These are phyloP conservation scores for Wilcoxina mikolae DNA, from an alignment of 495 filamentous ascomycete genomes.

Conservation along the genomic window DNA sequence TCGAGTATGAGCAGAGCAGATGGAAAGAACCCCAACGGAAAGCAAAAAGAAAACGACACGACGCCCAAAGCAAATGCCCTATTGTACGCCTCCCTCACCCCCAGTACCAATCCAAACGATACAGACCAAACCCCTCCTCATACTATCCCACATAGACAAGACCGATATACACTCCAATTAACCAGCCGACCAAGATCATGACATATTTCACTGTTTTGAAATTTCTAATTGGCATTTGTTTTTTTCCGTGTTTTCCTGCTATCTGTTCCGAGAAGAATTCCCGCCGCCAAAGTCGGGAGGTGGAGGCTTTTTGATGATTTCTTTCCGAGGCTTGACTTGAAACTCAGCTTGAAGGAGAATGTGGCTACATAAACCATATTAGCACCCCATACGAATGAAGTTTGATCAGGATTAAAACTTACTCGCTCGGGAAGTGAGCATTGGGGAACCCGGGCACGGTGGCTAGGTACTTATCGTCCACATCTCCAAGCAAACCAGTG, in stretches of 20 bases:
- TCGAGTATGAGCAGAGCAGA: neutral
- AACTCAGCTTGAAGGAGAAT: slow-evolving; percentile 87
- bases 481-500: slow-evolving; percentile 71
- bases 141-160: neutral
- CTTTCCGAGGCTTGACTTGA: slow-evolving; percentile 70
- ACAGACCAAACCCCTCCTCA: neutral
- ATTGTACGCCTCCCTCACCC: slow-evolving; percentile 1
- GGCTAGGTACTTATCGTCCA: slow-evolving; percentile 79
- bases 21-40: neutral
- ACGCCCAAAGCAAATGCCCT: slow-evolving; percentile 5
- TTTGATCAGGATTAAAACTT: slow-evolving; percentile 15
- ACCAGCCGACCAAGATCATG: neutral
- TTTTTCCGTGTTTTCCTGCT: neutral
- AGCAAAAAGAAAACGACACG: neutral
- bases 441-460: slow-evolving; percentile 91
- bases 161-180: slow-evolving; percentile 3
- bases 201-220: neutral
- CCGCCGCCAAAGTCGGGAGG: slow-evolving; percentile 20
- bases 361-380: slow-evolving; percentile 36
- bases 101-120: neutral
- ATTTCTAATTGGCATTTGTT: neutral
- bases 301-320: slow-evolving; percentile 50
- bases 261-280: slow-evolving; percentile 2
- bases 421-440: slow-evolving; percentile 88
- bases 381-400: slow-evolving; percentile 4